Conservation (phyloP, 257 asterid genomes). For the Solanum pennellii region DNA sequence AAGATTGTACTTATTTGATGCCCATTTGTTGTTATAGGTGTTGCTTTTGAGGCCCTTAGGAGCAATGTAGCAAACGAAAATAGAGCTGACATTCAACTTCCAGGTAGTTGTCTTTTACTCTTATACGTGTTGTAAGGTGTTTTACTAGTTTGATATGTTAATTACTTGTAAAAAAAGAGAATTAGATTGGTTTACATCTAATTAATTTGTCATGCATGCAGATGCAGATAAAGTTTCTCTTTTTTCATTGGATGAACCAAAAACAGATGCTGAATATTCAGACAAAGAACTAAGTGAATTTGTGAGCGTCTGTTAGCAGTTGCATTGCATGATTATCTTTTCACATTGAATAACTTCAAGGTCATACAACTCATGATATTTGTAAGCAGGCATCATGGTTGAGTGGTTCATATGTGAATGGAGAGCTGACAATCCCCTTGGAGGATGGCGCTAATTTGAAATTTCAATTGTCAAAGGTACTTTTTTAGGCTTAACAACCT, state of each 20-base stretch:
- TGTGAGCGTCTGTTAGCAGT: constrained; percentile 32
- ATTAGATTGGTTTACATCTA: not conserved
- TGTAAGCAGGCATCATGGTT: constrained; percentile 64
- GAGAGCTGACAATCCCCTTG: constrained; percentile 55
- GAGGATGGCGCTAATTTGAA: constrained; percentile 47
- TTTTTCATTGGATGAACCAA: constrained; percentile 44
- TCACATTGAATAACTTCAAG: not conserved
- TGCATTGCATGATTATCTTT: not conserved
- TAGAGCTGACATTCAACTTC: constrained; percentile 53
- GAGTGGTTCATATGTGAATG: constrained; percentile 79
- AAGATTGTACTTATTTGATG: not conserved
- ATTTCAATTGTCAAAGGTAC: constrained; percentile 77
- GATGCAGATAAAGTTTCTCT: constrained; percentile 56
- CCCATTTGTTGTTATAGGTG: not conserved
- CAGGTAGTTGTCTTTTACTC: constrained; percentile 40
- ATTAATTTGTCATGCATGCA: constrained; percentile 17
- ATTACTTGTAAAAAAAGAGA: not conserved
- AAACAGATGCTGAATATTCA: constrained; percentile 34
- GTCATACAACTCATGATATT: constrained; percentile 3
- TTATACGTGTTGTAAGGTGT: not conserved
- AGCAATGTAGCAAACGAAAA: constrained; percentile 40
- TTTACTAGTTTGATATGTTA: not conserved
- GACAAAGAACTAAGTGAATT: constrained; percentile 66
- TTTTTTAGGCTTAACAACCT: not conserved
- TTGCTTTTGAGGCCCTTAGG: constrained; percentile 32